Evolutionary conservation across 2,329 filamentous ascomycete genomes (phyloP).

Genomic region (Lojkania enalia): DNA sequence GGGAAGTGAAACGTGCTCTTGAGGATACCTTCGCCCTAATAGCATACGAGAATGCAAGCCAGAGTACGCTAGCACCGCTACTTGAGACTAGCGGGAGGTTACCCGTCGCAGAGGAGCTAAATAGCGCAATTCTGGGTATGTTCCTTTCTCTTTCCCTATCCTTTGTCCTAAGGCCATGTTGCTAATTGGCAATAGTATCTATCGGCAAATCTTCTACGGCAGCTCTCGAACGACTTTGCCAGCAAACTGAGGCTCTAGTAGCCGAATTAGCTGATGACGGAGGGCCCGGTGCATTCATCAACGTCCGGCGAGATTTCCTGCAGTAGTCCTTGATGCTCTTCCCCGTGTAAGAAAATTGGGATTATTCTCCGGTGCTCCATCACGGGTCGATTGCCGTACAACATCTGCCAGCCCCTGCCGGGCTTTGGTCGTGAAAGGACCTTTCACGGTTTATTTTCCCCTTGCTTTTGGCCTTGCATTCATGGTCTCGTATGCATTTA

Average conservation of each 20-base stretch:
- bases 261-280: constrained; percentile 79
- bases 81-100: constrained; percentile 75
- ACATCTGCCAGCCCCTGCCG: no score
- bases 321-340: constrained; percentile 18
- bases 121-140: constrained; percentile 84
- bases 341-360: no score
- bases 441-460: no score
- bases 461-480: no score
- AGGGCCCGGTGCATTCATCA: constrained; percentile 81
- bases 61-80: constrained; percentile 75
- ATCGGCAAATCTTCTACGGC: constrained; percentile 87
- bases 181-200: constrained; percentile 67
- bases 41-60: constrained; percentile 80
- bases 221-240: constrained; percentile 80
- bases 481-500: no score
- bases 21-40: constrained; percentile 86
- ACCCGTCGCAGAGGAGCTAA: constrained; percentile 87
- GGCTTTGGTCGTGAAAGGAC: no score
- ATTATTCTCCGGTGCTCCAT: no score
- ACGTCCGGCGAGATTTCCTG: constrained; percentile 53
- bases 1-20: constrained; percentile 72
- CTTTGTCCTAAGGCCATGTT: background rate
- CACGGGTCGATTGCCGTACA: no score
- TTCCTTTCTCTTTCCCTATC: constrained; percentile 7
- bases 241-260: constrained; percentile 85